Evolutionary conservation across 163 green algal species (phyloP).

Genomic region (Trebouxiophyceae sp.): DNA sequence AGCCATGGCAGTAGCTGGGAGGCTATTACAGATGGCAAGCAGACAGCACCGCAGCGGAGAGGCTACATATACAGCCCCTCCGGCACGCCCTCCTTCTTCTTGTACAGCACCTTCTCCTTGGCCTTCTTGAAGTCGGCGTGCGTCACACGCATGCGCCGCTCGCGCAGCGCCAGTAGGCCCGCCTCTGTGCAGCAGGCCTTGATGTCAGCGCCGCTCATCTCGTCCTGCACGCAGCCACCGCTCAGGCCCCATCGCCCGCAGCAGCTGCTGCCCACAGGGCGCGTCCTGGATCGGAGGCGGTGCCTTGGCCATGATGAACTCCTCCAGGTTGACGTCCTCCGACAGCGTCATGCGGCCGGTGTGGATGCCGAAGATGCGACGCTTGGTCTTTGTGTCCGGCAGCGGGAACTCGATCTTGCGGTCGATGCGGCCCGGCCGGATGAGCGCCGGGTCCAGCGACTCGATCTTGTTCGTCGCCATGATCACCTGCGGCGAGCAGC

Average conservation of each 20-base stretch:
- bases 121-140: slow-evolving; percentile 97
- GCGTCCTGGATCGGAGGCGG: no score
- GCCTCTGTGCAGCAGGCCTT: slow-evolving; percentile 99
- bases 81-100: slow-evolving; percentile 98
- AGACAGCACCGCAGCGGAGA: no score
- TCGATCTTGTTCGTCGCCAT: slow-evolving; percentile 99
- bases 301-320: slow-evolving; percentile 98
- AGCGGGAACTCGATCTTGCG: slow-evolving; percentile 99
- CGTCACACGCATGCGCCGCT: slow-evolving; percentile 97
- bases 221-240: slow-evolving; percentile 31
- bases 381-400: slow-evolving; percentile 97
- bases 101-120: slow-evolving; percentile 92
- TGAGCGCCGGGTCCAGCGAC: slow-evolving; percentile 91
- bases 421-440: slow-evolving; percentile 93
- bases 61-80: slow-evolving; percentile 95
- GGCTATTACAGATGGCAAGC: no score
- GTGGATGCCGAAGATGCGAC: slow-evolving; percentile 96
- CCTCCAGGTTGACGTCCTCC: slow-evolving; percentile 97
- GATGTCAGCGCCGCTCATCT: slow-evolving; percentile 94
- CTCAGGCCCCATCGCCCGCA: no score
- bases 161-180: slow-evolving; percentile 91
- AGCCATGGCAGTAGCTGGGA: no score
- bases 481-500: slow-evolving; percentile 91
- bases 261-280: no score
- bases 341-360: slow-evolving; percentile 70